Evolutionary conservation across 2,329 filamentous ascomycete genomes (phyloP).

Genomic region (Fusarium protoensiforme): DNA sequence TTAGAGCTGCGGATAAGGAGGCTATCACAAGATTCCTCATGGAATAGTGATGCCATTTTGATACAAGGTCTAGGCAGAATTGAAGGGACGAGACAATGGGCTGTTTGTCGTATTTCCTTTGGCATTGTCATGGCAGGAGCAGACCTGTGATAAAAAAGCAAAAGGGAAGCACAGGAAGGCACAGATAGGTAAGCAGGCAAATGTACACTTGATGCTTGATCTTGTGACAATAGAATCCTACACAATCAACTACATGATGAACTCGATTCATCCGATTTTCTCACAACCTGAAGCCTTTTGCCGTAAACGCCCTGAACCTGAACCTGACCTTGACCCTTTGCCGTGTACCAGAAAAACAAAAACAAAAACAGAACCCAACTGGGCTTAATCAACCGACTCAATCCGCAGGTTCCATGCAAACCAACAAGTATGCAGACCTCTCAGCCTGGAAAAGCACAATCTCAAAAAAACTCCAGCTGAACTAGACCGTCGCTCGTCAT

Average conservation of each 20-base stretch:
- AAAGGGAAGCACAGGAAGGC: neutral
- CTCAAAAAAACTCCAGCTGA: conserved; percentile 42
- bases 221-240: conserved; percentile 19
- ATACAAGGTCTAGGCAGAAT: neutral
- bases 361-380: neutral
- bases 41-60: neutral
- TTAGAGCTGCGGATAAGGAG: neutral
- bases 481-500: conserved; percentile 37
- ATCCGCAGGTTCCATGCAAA: conserved; percentile 22
- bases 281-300: conserved; percentile 39
- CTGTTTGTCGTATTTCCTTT: neutral
- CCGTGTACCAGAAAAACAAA: conserved; percentile 17
- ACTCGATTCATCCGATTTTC: conserved; percentile 36
- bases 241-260: conserved; percentile 28
- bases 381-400: conserved; percentile 23
- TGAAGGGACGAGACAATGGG: neutral
- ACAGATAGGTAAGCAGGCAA: neutral
- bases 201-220: neutral
- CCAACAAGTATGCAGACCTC: conserved; percentile 30
- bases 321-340: conserved; percentile 31
- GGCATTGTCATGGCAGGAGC: neutral
- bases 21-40: neutral
- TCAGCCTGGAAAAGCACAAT: conserved; percentile 38
- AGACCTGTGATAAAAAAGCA: neutral
- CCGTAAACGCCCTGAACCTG: conserved; percentile 39